These are phyloP conservation scores for Physaria fendleri DNA, from an alignment of 345 rosid species.

Conservation along the genomic window DNA sequence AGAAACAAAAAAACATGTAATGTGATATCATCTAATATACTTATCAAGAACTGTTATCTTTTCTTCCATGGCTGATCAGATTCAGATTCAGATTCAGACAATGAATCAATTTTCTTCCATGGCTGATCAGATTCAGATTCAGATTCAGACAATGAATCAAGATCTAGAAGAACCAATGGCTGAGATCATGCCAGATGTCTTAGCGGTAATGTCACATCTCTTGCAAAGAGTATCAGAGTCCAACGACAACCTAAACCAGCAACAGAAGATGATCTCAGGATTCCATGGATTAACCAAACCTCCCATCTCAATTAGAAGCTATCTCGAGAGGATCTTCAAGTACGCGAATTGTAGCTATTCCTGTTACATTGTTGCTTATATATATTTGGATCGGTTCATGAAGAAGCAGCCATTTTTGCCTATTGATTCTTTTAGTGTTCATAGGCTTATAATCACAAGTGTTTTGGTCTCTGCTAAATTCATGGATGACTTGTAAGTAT, in stretches of 20 bases:
- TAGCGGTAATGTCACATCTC: constrained; percentile 50
- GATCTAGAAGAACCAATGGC: constrained; percentile 19
- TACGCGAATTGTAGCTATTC: constrained; percentile 73
- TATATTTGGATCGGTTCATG: constrained; percentile 64
- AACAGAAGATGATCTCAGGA: constrained; percentile 41
- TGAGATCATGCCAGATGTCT: constrained; percentile 41
- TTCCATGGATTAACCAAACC: constrained; percentile 59
- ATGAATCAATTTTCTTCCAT: constrained; percentile 10
- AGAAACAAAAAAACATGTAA: constrained; percentile 1
- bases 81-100: constrained; percentile 21
- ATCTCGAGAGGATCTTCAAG: constrained; percentile 66
- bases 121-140: constrained; percentile 20
- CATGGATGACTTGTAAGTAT: constrained; percentile 81
- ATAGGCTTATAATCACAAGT: constrained; percentile 66
- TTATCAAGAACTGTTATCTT: constrained; percentile 8
- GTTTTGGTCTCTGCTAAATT: constrained; percentile 72
- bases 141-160: constrained; percentile 19
- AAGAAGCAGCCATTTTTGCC: constrained; percentile 50
- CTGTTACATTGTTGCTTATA: constrained; percentile 68
- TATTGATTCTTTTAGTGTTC: constrained; percentile 57
- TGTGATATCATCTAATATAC: constrained; percentile 1
- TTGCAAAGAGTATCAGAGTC: constrained; percentile 49
- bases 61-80: constrained; percentile 10
- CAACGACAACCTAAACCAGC: constrained; percentile 42
- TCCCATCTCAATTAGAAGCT: constrained; percentile 49